phyloP scores from a whole-genome alignment of 805 yeast species.

The Helenozyma rhizophorensis region DNA sequence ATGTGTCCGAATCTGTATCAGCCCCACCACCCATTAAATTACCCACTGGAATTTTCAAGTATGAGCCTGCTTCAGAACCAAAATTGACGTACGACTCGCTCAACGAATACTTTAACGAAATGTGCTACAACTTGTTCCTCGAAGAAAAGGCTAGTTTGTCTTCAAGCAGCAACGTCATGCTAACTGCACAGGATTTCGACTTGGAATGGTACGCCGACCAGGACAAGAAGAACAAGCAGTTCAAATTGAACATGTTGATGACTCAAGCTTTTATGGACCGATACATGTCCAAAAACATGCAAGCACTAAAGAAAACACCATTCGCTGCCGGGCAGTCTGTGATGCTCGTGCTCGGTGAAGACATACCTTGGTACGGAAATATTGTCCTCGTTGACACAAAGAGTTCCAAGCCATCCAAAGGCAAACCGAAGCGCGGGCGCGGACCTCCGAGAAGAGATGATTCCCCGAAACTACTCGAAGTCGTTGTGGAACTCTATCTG shows the following conservation, averaged over 20 bases:
- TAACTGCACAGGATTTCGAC: conserved; percentile 38
- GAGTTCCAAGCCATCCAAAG: conserved; percentile 3
- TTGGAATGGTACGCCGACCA: conserved; percentile 51
- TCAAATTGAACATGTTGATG: conserved; percentile 39
- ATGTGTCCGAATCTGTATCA: neutral
- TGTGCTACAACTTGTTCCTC: conserved; percentile 56
- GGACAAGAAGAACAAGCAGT: conserved; percentile 35
- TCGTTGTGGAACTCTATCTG: conserved; percentile 48
- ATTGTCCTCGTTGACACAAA: conserved; percentile 39
- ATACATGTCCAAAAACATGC: conserved; percentile 47
- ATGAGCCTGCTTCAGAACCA: conserved; percentile 35
- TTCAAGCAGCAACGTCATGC: conserved; percentile 34
- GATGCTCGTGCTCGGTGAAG: conserved; percentile 47
- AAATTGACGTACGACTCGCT: conserved; percentile 46
- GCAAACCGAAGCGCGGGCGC: conserved; percentile 6
- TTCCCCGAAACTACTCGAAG: conserved; percentile 28
- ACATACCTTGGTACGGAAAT: conserved; percentile 56
- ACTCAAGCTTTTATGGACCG: conserved; percentile 47
- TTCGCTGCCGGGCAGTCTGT: conserved; percentile 57
- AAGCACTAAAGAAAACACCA: conserved; percentile 53
- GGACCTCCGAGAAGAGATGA: conserved; percentile 3
- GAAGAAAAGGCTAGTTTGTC: conserved; percentile 48
- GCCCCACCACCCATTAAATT: conserved; percentile 1
- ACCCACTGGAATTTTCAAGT: conserved; percentile 28
- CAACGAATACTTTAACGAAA: conserved; percentile 50